Percentiles rank a stretch among this genome's conserved stretches.
Conservation (phyloP, 2,329 filamentous ascomycete species). For the Lachnellula occidentalis region DNA sequence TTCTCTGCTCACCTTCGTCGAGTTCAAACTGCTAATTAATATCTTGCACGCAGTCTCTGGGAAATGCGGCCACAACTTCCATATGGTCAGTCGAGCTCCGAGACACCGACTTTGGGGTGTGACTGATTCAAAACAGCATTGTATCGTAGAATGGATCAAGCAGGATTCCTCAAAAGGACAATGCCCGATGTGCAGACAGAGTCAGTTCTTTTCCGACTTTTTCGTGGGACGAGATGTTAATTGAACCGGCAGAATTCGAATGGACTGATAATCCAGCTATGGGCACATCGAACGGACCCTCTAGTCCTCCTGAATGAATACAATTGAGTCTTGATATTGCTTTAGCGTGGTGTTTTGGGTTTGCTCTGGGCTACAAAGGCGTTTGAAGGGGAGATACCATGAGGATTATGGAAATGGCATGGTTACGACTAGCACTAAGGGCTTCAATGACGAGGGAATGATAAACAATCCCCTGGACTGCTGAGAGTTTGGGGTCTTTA, state of each 20-base stretch:
- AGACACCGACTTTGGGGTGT: background rate
- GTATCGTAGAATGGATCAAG: slow-evolving; percentile 92
- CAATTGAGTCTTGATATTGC: background rate
- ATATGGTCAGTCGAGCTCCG: slow-evolving; percentile 62
- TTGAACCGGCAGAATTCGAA: slow-evolving; percentile 41
- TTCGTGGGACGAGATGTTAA: background rate
- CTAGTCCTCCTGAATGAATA: background rate
- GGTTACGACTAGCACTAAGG: too few species aligned
- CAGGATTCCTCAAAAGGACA: slow-evolving; percentile 90
- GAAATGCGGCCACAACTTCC: slow-evolving; percentile 95
- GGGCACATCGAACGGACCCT: background rate
- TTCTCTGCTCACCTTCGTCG: background rate
- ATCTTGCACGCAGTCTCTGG: slow-evolving; percentile 64
- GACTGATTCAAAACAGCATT: slow-evolving; percentile 58
- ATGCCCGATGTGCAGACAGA: slow-evolving; percentile 96
- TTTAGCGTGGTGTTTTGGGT: background rate
- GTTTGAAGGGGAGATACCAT: background rate
- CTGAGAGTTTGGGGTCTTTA: too few species aligned
- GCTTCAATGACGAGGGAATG: too few species aligned
- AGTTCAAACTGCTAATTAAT: slow-evolving; percentile 4
- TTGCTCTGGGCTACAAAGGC: background rate
- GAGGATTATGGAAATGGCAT: too few species aligned
- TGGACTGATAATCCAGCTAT: slow-evolving; percentile 33
- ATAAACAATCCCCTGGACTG: too few species aligned
- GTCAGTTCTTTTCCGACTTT: slow-evolving; percentile 43